These are phyloP conservation scores for Fraxinus floribunda DNA, from an alignment of 305 asterid genomes.

Conservation along the genomic window DNA sequence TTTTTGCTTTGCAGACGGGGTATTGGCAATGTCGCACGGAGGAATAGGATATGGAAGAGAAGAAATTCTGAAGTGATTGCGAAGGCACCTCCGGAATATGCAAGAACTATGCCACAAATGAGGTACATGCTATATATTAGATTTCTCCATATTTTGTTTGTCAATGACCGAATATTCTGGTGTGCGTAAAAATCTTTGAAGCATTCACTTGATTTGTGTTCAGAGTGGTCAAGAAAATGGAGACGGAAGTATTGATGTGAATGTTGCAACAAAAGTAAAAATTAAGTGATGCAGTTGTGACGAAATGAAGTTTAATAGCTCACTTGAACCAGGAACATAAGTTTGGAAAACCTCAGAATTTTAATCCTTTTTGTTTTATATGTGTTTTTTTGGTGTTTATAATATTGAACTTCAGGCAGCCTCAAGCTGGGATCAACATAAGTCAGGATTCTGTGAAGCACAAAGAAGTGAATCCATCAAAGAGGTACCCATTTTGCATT, in stretches of 20 bases:
- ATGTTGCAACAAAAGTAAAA: background rate
- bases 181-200: background rate
- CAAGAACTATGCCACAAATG: background rate
- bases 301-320: background rate
- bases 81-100: background rate
- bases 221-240: too few species aligned
- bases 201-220: background rate
- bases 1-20: background rate
- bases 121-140: background rate
- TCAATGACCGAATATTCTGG: background rate
- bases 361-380: background rate
- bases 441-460: background rate
- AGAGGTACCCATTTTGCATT: background rate
- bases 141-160: too few species aligned
- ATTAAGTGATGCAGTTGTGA: background rate
- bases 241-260: too few species aligned
- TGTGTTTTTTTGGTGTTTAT: too few species aligned
- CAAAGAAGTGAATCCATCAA: background rate
- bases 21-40: background rate
- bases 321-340: background rate
- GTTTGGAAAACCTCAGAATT: background rate
- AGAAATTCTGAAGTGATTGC: background rate
- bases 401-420: background rate
- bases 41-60: background rate
- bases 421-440: background rate